phyloP scores from a whole-genome alignment of 768 basidiomycete species.

The Leccinum subtestaceum region DNA sequence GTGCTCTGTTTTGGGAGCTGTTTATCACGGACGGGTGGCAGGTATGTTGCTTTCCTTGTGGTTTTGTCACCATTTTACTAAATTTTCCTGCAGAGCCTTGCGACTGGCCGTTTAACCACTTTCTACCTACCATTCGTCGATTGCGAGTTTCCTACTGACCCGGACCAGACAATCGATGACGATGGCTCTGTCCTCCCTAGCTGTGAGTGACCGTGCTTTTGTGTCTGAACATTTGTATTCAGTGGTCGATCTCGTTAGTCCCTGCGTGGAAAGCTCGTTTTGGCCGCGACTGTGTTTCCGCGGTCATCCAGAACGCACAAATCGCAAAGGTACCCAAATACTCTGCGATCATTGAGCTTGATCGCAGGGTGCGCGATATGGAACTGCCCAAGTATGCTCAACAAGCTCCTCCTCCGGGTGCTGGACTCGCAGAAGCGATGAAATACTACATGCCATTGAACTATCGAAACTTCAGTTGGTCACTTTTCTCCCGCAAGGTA shows the following conservation, averaged over 20 bases:
- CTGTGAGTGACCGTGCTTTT: conserved; percentile 42
- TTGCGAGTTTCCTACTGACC: conserved; percentile 63
- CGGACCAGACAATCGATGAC: conserved; percentile 54
- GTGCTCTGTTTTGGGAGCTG: conserved; percentile 70
- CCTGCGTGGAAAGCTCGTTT: conserved; percentile 71
- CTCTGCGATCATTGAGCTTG: conserved; percentile 59
- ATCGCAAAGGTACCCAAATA: conserved; percentile 65
- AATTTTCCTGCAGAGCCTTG: conserved; percentile 48
- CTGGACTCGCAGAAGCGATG: conserved; percentile 62
- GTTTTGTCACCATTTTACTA: background rate
- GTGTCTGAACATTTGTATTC: background rate
- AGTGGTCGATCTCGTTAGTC: conserved; percentile 36
- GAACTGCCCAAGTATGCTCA: conserved; percentile 61
- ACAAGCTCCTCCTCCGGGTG: conserved; percentile 45
- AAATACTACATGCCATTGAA: conserved; percentile 73
- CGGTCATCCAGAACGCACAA: conserved; percentile 65
- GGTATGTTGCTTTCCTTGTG: conserved; percentile 36
- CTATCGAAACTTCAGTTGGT: conserved; percentile 66
- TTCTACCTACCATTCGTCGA: conserved; percentile 73
- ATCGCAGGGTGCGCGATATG: conserved; percentile 66
- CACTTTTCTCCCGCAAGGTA: background rate
- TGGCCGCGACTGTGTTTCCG: conserved; percentile 61
- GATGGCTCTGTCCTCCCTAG: conserved; percentile 58
- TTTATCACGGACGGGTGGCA: conserved; percentile 77
- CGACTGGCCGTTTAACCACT: conserved; percentile 65